Evolutionary conservation across 2,329 filamentous ascomycete genomes (phyloP), one percentile per base, ranked within the genome.

Genomic region (Botrytis tulipae): DNA sequence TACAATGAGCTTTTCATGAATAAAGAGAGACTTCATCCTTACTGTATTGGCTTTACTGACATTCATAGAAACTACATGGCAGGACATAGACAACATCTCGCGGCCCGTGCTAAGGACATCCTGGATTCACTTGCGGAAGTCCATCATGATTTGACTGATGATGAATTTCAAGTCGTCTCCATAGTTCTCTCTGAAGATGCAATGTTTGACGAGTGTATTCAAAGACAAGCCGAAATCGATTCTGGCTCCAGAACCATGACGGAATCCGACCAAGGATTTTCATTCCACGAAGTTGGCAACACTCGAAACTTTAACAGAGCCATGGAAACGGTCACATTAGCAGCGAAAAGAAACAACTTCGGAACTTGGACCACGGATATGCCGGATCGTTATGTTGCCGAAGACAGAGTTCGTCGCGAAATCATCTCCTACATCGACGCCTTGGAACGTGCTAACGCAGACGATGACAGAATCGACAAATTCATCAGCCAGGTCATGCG

Each of bases 151-250:
- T 16, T 57, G 35, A 32, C 10, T 32, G 1, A 6, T 25, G 35
- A 9, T 32, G 35, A 22, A 59, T 2, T 40, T 4, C 2, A 10
- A 12, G 6, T n/a, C 4, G 1, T 29, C 25, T 5, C 7, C 1
- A 3, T 3, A 1, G 6, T 57, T 22, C 0, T 57, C 14, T 5
- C 29, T 12, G 48, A 68, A 32, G 35, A 22, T 4, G 4, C 8
- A 0, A 42, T 42, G 25, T 42, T 57, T 4, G 57, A 71, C 14
- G 54, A 71, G 62, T 9, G 18, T 20, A 16, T 71, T 32, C 44
- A 22, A 35, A 20, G 54, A 37, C 68, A 71, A 63, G 40, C 68
- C 22, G 57, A 71, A 29, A 60, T 71, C n/a, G 68, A 71, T 48
- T 35, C 37, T 29, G 59, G 54, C 20, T 14, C 37, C 25, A 63